These are phyloP conservation scores for Carpinus viminea DNA, from an alignment of 306 rosid species.

Conservation along the genomic window DNA sequence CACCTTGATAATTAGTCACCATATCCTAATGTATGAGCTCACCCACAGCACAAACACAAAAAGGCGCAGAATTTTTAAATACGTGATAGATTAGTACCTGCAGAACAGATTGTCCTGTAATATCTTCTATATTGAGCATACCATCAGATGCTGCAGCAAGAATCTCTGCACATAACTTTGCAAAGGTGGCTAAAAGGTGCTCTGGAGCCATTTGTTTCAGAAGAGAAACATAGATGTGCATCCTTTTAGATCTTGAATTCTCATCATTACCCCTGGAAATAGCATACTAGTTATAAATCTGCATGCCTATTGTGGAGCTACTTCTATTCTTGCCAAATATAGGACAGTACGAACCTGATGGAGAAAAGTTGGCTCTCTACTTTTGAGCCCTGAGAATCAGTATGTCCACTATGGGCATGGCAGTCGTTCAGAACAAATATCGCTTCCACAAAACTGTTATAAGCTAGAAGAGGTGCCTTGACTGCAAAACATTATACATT, in stretches of 20 bases:
- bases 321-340: constrained; percentile 17
- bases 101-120: constrained; percentile 74
- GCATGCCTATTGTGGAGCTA: constrained; percentile 16
- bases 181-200: constrained; percentile 89
- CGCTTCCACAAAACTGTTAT: constrained; percentile 91
- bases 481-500: constrained; percentile 44
- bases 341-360: constrained; percentile 57
- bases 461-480: constrained; percentile 88
- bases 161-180: constrained; percentile 88
- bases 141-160: constrained; percentile 95
- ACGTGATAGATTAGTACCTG: constrained; percentile 53
- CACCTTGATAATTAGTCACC: not conserved
- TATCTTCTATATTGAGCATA: constrained; percentile 67
- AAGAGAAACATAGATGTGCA: constrained; percentile 82
- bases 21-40: not conserved
- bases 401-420: constrained; percentile 64
- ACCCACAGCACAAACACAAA: not conserved
- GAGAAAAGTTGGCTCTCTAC: constrained; percentile 67
- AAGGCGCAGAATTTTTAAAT: not conserved
- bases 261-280: constrained; percentile 79
- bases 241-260: constrained; percentile 72
- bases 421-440: constrained; percentile 83
- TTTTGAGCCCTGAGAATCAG: constrained; percentile 50
- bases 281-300: constrained; percentile 18
- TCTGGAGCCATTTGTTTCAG: constrained; percentile 96